These are phyloP conservation scores for Daphne laureola DNA, from an alignment of 441 rosid species.

Conservation along the genomic window DNA sequence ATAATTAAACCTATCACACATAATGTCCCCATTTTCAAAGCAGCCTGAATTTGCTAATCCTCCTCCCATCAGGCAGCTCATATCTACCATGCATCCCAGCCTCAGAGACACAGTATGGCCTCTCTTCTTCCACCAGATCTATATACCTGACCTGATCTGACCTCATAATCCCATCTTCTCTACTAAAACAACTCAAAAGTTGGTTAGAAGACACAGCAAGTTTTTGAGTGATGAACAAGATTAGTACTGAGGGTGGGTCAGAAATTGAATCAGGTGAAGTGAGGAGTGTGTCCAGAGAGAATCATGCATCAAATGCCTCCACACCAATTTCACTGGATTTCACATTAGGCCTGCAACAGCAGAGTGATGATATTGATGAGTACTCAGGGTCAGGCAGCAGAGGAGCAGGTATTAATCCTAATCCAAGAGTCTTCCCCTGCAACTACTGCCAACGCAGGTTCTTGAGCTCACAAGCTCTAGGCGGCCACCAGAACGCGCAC, in stretches of 20 bases:
- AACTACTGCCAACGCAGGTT: constrained; percentile 45
- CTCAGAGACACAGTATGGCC: constrained; percentile 12
- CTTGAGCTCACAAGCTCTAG: constrained; percentile 51
- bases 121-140: constrained; percentile 9
- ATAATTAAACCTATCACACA: constrained; percentile 31
- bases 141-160: no score
- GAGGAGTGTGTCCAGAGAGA: no score
- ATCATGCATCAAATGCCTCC: constrained; percentile 17
- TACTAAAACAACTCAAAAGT: background rate
- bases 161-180: no score
- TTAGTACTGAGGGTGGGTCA: constrained; percentile 31
- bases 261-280: constrained; percentile 48
- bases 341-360: constrained; percentile 27
- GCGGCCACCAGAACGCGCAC: constrained; percentile 53
- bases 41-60: constrained; percentile 10
- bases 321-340: constrained; percentile 39
- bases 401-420: no score
- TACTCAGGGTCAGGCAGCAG: constrained; percentile 31
- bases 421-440: constrained; percentile 47
- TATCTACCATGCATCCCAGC: constrained; percentile 8
- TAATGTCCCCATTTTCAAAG: constrained; percentile 23
- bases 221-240: constrained; percentile 35
- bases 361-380: constrained; percentile 20
- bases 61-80: constrained; percentile 6
- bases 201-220: no score